Evolutionary conservation across 2,329 filamentous ascomycete genomes (phyloP).

Genomic region (Pestalotiopsis sp.): DNA sequence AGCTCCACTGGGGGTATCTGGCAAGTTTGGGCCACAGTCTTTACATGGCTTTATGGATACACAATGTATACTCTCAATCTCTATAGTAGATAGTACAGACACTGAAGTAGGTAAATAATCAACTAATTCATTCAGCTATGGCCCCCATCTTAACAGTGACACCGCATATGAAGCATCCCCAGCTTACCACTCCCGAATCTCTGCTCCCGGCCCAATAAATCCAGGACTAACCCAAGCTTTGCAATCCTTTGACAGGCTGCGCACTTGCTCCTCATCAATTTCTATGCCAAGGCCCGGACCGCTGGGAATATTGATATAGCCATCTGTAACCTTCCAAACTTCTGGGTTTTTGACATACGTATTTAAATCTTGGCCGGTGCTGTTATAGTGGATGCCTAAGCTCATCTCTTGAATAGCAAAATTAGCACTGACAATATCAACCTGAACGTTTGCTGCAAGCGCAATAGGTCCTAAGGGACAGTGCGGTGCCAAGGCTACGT

Average conservation of each 20-base stretch:
- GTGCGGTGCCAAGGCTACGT: constrained; percentile 74
- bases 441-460: constrained; percentile 71
- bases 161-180: too few relatives aligned
- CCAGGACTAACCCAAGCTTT: constrained; percentile 68
- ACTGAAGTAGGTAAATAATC: too few relatives aligned
- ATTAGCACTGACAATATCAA: constrained; percentile 63
- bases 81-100: too few relatives aligned
- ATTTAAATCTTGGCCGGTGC: constrained; percentile 64
- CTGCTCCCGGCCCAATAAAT: constrained; percentile 69
- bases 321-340: constrained; percentile 67
- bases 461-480: constrained; percentile 76
- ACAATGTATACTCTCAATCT: too few relatives aligned
- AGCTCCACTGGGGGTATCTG: too few relatives aligned
- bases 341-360: constrained; percentile 68
- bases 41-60: too few relatives aligned
- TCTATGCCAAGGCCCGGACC: constrained; percentile 71
- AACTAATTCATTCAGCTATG: too few relatives aligned
- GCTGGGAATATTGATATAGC: constrained; percentile 63
- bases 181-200: constrained; percentile 69
- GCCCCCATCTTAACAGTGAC: too few relatives aligned
- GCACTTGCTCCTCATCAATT: constrained; percentile 69
- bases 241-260: constrained; percentile 58
- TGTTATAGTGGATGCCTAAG: constrained; percentile 79
- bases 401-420: constrained; percentile 81
- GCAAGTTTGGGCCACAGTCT: too few relatives aligned